Percentiles rank a stretch among this genome's conserved stretches.
phyloP scores from a whole-genome alignment of 257 asterid species.

The Striga asiatica region DNA sequence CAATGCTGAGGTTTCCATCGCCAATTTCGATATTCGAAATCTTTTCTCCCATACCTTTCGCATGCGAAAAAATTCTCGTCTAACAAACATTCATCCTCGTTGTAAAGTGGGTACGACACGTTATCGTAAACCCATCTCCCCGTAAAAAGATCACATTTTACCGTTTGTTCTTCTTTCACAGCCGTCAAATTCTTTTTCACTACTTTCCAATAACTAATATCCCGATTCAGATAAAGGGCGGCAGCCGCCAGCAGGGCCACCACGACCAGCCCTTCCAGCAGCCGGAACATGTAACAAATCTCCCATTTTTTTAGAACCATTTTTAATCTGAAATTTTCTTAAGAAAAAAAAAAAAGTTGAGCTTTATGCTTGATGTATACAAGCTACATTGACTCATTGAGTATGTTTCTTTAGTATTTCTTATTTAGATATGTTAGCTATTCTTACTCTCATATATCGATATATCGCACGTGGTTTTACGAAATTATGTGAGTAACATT shows the following conservation, averaged over 20 bases:
- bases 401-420: not conserved
- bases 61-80: slow-evolving; percentile 42
- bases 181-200: not conserved
- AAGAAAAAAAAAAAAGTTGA: too few species aligned
- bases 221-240: slow-evolving; percentile 4
- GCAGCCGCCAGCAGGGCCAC: slow-evolving; percentile 9
- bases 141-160: slow-evolving; percentile 17
- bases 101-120: slow-evolving; percentile 35
- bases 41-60: slow-evolving; percentile 40
- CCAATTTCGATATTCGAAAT: slow-evolving; percentile 41
- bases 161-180: not conserved
- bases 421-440: not conserved
- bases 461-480: not conserved
- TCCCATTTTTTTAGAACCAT: slow-evolving; percentile 9
- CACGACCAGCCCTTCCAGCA: slow-evolving; percentile 8
- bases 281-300: not conserved
- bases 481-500: too few species aligned
- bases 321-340: not conserved
- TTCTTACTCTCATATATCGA: too few species aligned
- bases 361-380: not conserved
- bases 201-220: not conserved
- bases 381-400: not conserved
- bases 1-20: slow-evolving; percentile 61
- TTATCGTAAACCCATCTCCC: slow-evolving; percentile 52
- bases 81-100: slow-evolving; percentile 35